Evolutionary conservation across 139 green algal species (phyloP), one percentile per base, ranked within the genome.

Genomic region (Chlamydomonas schloesseri): DNA sequence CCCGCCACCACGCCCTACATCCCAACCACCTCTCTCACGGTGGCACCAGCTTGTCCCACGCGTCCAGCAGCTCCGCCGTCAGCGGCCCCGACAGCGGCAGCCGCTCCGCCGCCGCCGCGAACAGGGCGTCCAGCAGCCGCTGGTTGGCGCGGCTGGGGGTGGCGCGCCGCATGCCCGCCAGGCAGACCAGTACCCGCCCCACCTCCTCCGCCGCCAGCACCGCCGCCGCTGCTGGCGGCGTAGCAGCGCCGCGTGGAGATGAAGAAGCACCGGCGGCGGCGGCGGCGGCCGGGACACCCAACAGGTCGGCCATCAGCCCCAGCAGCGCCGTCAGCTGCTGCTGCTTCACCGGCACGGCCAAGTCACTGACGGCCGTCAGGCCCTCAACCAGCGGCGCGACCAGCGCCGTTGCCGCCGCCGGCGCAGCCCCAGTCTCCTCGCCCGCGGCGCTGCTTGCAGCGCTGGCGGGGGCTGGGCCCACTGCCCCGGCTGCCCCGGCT

Each of bases 31-130:
- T 15, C 5, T 11, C 20, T 72, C 21, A 28, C 1, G 10, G 67
- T 2, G 79, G 79, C 31, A 85, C 67, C 33, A 85, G n/a, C 67
- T 77, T 76, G 79, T 85, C 79, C 79, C 79, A 85, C 5, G 20
- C 42, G 31, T 85, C 65, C 18, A 85, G 67, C 47, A 85, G 79
- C 31, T 23, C 10, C 13, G 79, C 24, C 15, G 79, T 85, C 13
- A 85, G n/a, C 21, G 65, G 67, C 47, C 79, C 79, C 21, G 79
- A 76, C n/a, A 85, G 20, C 14, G 79, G 79, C 67, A 85, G 33
- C 55, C 11, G 29, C 46, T 85, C 79, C 10, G 79, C 79, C 20
- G 55, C 67, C 0, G 31, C 31, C 9, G 46, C 36, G 36, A 76
- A 85, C 50, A 85, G 31, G 0, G 14, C 9, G 31, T 85, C 79